Conservation (phyloP, 768 basidiomycete genomes). For the Suillus hirtellus region DNA sequence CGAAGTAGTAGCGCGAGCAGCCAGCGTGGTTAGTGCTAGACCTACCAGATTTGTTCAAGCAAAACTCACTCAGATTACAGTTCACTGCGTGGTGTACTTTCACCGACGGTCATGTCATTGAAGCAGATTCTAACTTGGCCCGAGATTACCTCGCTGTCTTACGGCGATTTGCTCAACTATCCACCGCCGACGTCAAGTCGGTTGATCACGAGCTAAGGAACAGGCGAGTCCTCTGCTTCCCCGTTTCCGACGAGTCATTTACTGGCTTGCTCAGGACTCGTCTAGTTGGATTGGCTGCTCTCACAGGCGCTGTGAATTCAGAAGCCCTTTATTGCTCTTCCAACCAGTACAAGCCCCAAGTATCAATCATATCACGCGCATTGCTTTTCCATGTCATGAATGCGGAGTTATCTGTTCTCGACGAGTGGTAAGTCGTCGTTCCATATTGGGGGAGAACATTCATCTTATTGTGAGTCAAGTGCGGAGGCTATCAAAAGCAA, state of each 20-base stretch:
- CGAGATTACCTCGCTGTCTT: constrained; percentile 70
- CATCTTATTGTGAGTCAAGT: constrained; percentile 35
- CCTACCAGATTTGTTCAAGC: neutral
- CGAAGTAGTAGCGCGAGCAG: constrained; percentile 75
- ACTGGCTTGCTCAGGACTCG: constrained; percentile 55
- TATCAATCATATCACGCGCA: constrained; percentile 67
- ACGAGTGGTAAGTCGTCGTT: constrained; percentile 58
- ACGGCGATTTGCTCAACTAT: constrained; percentile 61
- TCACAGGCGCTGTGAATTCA: constrained; percentile 79
- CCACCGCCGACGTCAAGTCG: constrained; percentile 46
- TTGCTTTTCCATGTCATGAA: constrained; percentile 68
- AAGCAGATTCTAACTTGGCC: constrained; percentile 70
- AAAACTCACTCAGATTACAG: constrained; percentile 38
- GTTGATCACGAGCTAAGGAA: constrained; percentile 73
- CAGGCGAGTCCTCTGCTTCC: constrained; percentile 46
- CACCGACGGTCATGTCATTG: constrained; percentile 82
- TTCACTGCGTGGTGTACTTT: constrained; percentile 93
- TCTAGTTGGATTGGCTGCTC: constrained; percentile 81
- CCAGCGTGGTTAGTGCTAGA: constrained; percentile 67
- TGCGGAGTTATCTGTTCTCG: constrained; percentile 56
- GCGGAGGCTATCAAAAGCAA: constrained; percentile 63
- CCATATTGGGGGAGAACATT: neutral
- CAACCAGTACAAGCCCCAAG: constrained; percentile 71
- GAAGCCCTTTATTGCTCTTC: constrained; percentile 79
- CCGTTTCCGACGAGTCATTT: constrained; percentile 1